phyloP scores from a whole-genome alignment of 495 filamentous ascomycete species.

The Trichoderma gamsii region DNA sequence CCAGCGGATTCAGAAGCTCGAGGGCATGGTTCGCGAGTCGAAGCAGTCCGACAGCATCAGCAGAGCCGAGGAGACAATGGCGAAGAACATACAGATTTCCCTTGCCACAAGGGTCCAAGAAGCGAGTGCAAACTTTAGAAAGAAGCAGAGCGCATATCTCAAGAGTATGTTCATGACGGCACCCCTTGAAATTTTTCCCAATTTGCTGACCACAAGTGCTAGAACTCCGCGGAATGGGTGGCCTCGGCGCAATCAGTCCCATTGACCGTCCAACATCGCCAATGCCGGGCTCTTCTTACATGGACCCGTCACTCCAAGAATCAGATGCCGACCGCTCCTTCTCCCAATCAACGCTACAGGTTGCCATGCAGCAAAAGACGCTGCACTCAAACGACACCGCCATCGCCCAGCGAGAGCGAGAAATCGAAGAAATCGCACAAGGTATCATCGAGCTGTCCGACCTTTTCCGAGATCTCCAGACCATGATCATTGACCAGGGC shows the following conservation, averaged over 20 bases:
- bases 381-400: conserved; percentile 72
- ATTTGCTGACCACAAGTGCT: conserved; percentile 22
- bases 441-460: conserved; percentile 95
- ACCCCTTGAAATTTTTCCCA: not conserved
- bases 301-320: conserved; percentile 76
- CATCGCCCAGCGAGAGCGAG: conserved; percentile 89
- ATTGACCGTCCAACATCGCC: conserved; percentile 57
- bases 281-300: conserved; percentile 31
- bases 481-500: conserved; percentile 97
- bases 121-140: conserved; percentile 83
- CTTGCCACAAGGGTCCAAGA: conserved; percentile 86
- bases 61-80: conserved; percentile 87
- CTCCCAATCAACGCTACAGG: conserved; percentile 81
- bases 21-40: conserved; percentile 72
- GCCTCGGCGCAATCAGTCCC: conserved; percentile 31
- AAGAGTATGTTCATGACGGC: conserved; percentile 58
- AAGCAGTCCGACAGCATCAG: conserved; percentile 62
- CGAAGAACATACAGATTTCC: conserved; percentile 87
- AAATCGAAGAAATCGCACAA: conserved; percentile 95
- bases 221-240: conserved; percentile 78
- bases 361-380: conserved; percentile 54
- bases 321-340: conserved; percentile 87
- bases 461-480: conserved; percentile 92
- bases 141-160: conserved; percentile 93
- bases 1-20: conserved; percentile 76